Evolutionary conservation across 805 yeast genomes (phyloP).

Genomic region (Saccharomyces eubayanus): DNA sequence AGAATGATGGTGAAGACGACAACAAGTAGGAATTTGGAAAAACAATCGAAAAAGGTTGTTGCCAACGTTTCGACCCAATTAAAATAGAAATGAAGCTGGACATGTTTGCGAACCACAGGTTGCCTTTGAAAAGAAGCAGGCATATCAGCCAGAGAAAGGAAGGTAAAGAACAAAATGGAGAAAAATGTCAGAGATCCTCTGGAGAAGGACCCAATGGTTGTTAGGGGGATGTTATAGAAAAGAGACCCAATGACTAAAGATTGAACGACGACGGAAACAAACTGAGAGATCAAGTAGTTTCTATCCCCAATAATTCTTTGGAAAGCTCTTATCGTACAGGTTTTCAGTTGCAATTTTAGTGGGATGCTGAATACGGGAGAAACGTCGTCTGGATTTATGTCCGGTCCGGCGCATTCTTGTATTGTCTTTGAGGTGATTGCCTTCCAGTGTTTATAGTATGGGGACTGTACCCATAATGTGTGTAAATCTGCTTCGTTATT

Average conservation of each 20-base stretch:
- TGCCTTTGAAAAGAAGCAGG: constrained; percentile 36
- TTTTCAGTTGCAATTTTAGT: constrained; percentile 35
- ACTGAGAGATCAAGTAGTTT: constrained; percentile 33
- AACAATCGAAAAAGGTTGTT: constrained; percentile 45
- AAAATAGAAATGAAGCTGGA: constrained; percentile 51
- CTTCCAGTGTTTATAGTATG: constrained; percentile 21
- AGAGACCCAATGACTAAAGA: constrained; percentile 40
- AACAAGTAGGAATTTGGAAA: constrained; percentile 38
- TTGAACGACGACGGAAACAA: constrained; percentile 32
- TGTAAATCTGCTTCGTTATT: constrained; percentile 38
- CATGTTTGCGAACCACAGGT: constrained; percentile 51
- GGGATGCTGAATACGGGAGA: constrained; percentile 2
- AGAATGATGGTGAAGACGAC: constrained; percentile 36
- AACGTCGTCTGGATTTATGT: constrained; percentile 35
- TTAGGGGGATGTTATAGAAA: constrained; percentile 35
- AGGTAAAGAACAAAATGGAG: constrained; percentile 43
- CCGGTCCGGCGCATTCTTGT: constrained; percentile 9
- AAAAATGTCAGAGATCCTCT: constrained; percentile 44
- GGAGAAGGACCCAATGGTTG: constrained; percentile 38
- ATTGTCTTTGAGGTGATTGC: constrained; percentile 11
- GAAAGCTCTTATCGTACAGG: constrained; percentile 37
- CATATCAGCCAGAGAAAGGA: constrained; percentile 47
- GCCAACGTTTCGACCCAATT: constrained; percentile 61
- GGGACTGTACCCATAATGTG: constrained; percentile 24
- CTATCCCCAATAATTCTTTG: constrained; percentile 36